These are phyloP conservation scores for Tulasnella sp. DNA, from an alignment of 768 basidiomycete genomes.

Conservation along the genomic window DNA sequence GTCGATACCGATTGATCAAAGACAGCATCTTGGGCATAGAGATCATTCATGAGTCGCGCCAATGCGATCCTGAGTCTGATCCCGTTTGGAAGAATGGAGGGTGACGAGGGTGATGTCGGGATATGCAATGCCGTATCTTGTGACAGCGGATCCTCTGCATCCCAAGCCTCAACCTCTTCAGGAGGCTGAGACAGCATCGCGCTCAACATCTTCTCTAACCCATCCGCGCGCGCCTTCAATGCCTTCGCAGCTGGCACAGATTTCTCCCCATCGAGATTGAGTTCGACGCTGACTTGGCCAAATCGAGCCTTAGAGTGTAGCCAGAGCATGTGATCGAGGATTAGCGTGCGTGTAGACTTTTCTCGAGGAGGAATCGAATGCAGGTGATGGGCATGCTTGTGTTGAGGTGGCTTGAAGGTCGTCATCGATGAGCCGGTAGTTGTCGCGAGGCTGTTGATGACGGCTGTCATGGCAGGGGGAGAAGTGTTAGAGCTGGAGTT, in stretches of 20 bases:
- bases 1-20: constrained; percentile 34
- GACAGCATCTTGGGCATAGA: constrained; percentile 35
- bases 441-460: too few relatives aligned
- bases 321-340: constrained; percentile 83
- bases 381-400: constrained; percentile 80
- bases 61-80: constrained; percentile 68
- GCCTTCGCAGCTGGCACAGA: constrained; percentile 35
- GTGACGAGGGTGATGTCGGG: constrained; percentile 35
- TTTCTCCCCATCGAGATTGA: constrained; percentile 34
- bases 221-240: constrained; percentile 64
- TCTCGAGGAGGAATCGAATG: constrained; percentile 80
- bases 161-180: constrained; percentile 37
- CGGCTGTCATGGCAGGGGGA: too few relatives aligned
- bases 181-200: constrained; percentile 51
- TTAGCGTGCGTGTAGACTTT: constrained; percentile 80
- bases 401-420: constrained; percentile 35
- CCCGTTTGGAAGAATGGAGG: constrained; percentile 52
- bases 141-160: constrained; percentile 41
- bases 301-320: constrained; percentile 72
- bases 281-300: constrained; percentile 72
- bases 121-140: constrained; percentile 42
- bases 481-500: too few relatives aligned
- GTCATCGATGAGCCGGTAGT: neutral
- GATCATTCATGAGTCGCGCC: constrained; percentile 67
- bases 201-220: constrained; percentile 70